Evolutionary conservation across 352 stramenopile species (phyloP).

Genomic region (Pythium guiyangense): DNA sequence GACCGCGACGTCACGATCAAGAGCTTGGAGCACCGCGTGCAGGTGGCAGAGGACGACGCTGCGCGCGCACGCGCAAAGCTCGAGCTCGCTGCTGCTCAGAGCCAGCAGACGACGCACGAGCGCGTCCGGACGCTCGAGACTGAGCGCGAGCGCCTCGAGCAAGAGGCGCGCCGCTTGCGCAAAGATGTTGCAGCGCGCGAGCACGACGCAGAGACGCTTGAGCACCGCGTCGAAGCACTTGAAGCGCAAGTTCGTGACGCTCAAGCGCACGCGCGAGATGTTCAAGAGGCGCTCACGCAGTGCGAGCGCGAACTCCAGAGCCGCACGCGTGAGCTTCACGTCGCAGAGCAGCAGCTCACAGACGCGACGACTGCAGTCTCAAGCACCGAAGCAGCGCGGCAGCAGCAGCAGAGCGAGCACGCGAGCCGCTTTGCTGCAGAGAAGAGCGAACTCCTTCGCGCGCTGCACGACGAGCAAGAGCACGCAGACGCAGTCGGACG

Average conservation of each 20-base stretch:
- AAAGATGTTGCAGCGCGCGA: constrained; percentile 38
- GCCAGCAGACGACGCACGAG: constrained; percentile 52
- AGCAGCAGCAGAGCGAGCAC: constrained; percentile 35
- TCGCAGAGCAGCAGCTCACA: constrained; percentile 31
- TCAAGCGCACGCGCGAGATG: background rate
- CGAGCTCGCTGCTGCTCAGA: constrained; percentile 29
- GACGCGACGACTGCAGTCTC: constrained; percentile 24
- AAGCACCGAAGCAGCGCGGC: constrained; percentile 24
- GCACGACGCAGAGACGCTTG: constrained; percentile 38
- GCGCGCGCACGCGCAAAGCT: constrained; percentile 35
- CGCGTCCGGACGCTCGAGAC: constrained; percentile 49
- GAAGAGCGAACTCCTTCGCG: constrained; percentile 36
- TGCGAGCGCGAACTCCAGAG: constrained; percentile 31
- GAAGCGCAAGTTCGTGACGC: background rate
- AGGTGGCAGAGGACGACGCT: constrained; percentile 38
- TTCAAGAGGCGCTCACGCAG: constrained; percentile 1
- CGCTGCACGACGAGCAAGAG: constrained; percentile 37
- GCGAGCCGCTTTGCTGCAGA: constrained; percentile 37
- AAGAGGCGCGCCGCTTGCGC: constrained; percentile 50
- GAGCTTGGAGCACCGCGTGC: constrained; percentile 34
- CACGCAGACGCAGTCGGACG: constrained; percentile 28
- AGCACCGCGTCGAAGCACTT: constrained; percentile 33
- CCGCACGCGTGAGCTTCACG: constrained; percentile 9
- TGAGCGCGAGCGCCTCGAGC: constrained; percentile 42
- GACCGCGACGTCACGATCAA: constrained; percentile 40